Percentiles rank a stretch among this genome's conserved stretches.
Conservation (phyloP, 371 early-diverging fungal species). For the Mortierella sp. region DNA sequence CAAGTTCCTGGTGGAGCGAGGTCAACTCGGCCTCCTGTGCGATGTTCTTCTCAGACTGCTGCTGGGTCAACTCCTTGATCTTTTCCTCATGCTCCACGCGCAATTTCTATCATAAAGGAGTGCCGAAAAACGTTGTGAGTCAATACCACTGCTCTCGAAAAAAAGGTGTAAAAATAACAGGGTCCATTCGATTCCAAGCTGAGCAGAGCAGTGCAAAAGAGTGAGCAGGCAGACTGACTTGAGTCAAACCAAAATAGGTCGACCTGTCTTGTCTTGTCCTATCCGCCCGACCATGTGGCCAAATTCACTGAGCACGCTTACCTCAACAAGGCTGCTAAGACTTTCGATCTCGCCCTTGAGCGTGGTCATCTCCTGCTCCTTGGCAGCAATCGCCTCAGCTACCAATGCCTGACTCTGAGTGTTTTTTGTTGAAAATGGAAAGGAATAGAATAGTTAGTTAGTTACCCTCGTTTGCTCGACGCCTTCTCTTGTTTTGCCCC, state of each 20-base stretch:
- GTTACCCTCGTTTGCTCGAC: too few relatives aligned
- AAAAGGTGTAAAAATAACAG: slow-evolving; percentile 9
- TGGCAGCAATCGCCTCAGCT: slow-evolving; percentile 49
- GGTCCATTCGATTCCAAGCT: background rate
- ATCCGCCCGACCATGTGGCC: background rate
- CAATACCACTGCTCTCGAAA: background rate
- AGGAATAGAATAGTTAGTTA: background rate
- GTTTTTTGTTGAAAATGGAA: too few relatives aligned
- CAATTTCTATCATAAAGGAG: slow-evolving; percentile 30
- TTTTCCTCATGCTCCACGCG: slow-evolving; percentile 49
- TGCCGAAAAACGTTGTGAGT: background rate
- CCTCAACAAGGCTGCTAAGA: slow-evolving; percentile 54
- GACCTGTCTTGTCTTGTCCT: background rate
- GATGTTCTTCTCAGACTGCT: slow-evolving; percentile 33
- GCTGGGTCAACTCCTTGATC: slow-evolving; percentile 45
- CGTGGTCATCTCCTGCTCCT: slow-evolving; percentile 45
- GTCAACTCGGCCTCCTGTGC: slow-evolving; percentile 48
- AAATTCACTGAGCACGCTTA: slow-evolving; percentile 15
- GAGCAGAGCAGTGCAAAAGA: background rate
- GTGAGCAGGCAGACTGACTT: background rate
- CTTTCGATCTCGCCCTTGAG: slow-evolving; percentile 51
- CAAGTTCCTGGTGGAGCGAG: slow-evolving; percentile 44
- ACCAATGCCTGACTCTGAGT: slow-evolving; percentile 50
- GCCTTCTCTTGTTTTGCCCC: too few relatives aligned
- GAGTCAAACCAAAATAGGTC: background rate